Conservation (phyloP, 1,284 basidiomycete species). For the Lentinula novae-zelandiae region DNA sequence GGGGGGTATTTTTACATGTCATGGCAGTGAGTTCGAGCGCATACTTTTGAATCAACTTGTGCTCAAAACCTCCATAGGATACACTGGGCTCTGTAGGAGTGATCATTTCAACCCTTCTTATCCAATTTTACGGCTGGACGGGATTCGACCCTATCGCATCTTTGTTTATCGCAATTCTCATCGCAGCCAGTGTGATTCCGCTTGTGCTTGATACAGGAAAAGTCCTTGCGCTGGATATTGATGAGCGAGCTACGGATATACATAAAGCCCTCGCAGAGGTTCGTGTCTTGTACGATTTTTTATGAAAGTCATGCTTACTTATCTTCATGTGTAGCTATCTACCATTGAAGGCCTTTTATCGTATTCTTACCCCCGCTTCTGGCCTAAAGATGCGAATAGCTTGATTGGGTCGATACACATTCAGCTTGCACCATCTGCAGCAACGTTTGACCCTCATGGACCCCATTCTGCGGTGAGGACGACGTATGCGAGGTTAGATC, state of each 20-base stretch:
- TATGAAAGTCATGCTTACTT: not conserved
- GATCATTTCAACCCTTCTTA: slow-evolving; percentile 94
- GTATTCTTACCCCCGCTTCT: slow-evolving; percentile 84
- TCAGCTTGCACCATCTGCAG: slow-evolving; percentile 61
- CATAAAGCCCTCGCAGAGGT: slow-evolving; percentile 77
- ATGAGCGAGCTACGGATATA: slow-evolving; percentile 64
- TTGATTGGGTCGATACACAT: slow-evolving; percentile 91
- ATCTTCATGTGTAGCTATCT: slow-evolving; percentile 29
- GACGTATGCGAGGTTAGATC: slow-evolving; percentile 61
- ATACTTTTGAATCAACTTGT: not conserved
- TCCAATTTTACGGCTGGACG: slow-evolving; percentile 98
- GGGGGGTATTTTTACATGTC: slow-evolving; percentile 94
- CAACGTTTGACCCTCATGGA: slow-evolving; percentile 51
- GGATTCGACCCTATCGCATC: slow-evolving; percentile 99
- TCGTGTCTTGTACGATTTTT: slow-evolving; percentile 21
- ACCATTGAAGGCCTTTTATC: slow-evolving; percentile 76
- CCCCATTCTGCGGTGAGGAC: slow-evolving; percentile 44
- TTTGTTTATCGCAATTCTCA: slow-evolving; percentile 93
- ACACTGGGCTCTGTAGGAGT: slow-evolving; percentile 96
- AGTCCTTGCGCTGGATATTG: slow-evolving; percentile 85
- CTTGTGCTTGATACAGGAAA: slow-evolving; percentile 92
- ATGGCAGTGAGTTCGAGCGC: slow-evolving; percentile 64
- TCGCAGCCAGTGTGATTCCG: slow-evolving; percentile 93
- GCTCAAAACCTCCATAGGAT: slow-evolving; percentile 44
- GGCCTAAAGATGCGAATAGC: slow-evolving; percentile 90